A percentile compares a stretch with the other conserved stretches of the same genome.
Evolutionary conservation across 306 rosid genomes (phyloP).

Genomic region (Vigna trinervia): DNA sequence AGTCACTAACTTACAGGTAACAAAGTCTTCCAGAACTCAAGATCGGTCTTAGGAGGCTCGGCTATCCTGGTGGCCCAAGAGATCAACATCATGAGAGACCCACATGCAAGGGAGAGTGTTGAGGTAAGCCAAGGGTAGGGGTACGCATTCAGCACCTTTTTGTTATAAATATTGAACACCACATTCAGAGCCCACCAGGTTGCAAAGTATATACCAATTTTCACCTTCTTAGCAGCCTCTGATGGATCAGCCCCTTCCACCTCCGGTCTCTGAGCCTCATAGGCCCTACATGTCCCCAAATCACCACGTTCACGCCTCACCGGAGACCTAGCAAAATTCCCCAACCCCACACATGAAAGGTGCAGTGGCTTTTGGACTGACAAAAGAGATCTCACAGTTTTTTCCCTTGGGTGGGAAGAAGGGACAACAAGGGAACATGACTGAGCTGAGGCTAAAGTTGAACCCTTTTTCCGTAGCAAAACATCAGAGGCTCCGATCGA

Average conservation of each 20-base stretch:
- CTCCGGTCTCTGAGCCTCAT: conserved; percentile 68
- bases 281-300: conserved; percentile 57
- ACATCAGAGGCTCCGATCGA: conserved; percentile 32
- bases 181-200: conserved; percentile 95
- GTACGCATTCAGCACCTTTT: conserved; percentile 92
- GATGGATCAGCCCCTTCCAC: conserved; percentile 49
- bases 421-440: conserved; percentile 33
- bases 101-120: conserved; percentile 90
- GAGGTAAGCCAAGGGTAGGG: conserved; percentile 96
- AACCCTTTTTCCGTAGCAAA: conserved; percentile 36
- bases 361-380: conserved; percentile 59
- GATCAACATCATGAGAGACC: conserved; percentile 86
- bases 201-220: conserved; percentile 86
- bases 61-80: conserved; percentile 85
- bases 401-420: conserved; percentile 22
- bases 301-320: conserved; percentile 41
- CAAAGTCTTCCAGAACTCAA: conserved; percentile 88
- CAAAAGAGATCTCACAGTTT: conserved; percentile 36
- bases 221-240: conserved; percentile 84
- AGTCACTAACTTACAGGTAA: conserved; percentile 72
- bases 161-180: conserved; percentile 89
- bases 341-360: conserved; percentile 50
- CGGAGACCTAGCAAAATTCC: conserved; percentile 44
- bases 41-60: conserved; percentile 85
- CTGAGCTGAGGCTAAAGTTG: not conserved